Evolutionary conservation across 352 stramenopile genomes (phyloP), one percentile per base, ranked within the genome.

Genomic region (Pythium dissotocum): DNA sequence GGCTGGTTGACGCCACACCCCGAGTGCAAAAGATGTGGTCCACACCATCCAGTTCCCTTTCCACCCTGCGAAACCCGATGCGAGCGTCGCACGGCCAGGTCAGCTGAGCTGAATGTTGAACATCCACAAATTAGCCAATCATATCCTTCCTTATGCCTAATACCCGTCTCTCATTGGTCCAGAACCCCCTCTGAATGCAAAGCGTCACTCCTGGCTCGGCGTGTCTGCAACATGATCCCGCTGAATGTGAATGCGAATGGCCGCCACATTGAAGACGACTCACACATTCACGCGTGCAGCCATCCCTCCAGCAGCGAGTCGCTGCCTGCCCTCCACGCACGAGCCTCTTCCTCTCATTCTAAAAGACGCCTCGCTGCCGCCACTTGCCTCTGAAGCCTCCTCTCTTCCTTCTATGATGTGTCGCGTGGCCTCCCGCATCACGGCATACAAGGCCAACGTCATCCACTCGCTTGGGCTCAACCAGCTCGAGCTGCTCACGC

Each of bases 391-490:
- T 6, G 10, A 16, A 7, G 26, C 18, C 35, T 5, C n/a, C 26
- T 57, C 6, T 33, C 2, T 38, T 14, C 48, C 4, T 12, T 42
- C 51, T 33, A 63, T 57, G 38, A 67, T 63, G 58, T 66, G 58
- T 42, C 48, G 58, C 58, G 30, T 63, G 42, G 36, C 60, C 30
- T 33, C 44, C 24, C 71, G 64, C 46, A 71, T 89, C 38, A 74
- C 83, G 42, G 87, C 87, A 48, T 95, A 91, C 80, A 91, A 88
- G 51, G 82, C 74, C 65, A 90, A 87, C 63, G 79, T 95, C 48
- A 72, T 95, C 63, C 87, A 95, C 69, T 91, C 85, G 5, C 16
- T 92, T 14, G 77, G 62, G 28, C 75, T 95, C 13, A 74, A 80
- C 13, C 30, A 77, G 49, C 69, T 95, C 35, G 72, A 92, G 68